Base-by-base conservation (phyloP, 2,329 filamentous ascomycete genomes). In the Fusarium continuum region DNA sequence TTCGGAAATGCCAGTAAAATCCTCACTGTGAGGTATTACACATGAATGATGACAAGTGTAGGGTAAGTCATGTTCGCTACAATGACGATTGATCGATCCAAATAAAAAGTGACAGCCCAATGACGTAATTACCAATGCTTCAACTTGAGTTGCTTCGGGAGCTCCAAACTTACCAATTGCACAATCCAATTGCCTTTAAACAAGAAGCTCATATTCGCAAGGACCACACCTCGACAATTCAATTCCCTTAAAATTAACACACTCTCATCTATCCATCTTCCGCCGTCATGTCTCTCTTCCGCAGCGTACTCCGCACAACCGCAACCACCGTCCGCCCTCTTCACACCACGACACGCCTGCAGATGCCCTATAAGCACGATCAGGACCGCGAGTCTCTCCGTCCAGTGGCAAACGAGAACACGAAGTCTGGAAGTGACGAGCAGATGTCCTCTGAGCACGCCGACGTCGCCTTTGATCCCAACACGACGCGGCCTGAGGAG, bases 401-500 rank as follows among this genome's bases (percentile, higher is more conserved):
- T 55, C 87, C 90, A 0, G 81, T 85, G 28, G 77, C 83, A 3
- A 86, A 83, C 49, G 91, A 96, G 73, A 86, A 88, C 76, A 85
- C 86, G 54, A 86, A 89, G 72, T 87, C 86, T 44, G 90, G 86
- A 4, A 85, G 85, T 0, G 91, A 90, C 67, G 80, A 88, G 39
- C 81, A 85, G 36, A 77, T 78, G 11, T 83, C 88, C 0, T 81
- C 83, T 0, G 78, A 82, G 25, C 79, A 84, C 53, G 73, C 79
- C 4, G 81, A 88, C 35, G 83, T 88, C 0, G 89, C 92, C 1
- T 96, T 91, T 75, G 83, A 92, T 72, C 86, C 88, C 0, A 76
- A 81, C 51, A 85, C 85, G 73, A 93, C 90, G 22, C 78, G 82
- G 17, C 92, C 92, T 0, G 88, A 92, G 72, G 71, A 76, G 19